Conservation (phyloP, 2,329 filamentous ascomycete species). For the Hymenoscyphus fraxineus region DNA sequence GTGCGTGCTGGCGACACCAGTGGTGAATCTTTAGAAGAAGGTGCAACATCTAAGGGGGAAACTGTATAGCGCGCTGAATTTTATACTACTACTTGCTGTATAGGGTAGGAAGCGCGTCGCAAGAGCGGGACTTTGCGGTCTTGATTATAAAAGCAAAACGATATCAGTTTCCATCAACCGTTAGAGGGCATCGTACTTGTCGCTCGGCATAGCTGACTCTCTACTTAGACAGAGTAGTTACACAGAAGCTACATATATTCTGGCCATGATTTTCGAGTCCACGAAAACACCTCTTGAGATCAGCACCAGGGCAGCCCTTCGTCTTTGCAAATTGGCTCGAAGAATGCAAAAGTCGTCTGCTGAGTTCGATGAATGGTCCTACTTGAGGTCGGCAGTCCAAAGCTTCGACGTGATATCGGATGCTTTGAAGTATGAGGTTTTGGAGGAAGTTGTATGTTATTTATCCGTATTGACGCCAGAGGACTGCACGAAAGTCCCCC, state of each 20-base stretch:
- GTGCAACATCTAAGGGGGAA: conserved; percentile 43
- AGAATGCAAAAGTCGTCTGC: background rate
- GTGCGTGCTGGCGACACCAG: conserved; percentile 67
- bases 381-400: background rate
- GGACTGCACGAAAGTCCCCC: background rate
- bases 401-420: background rate
- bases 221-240: background rate
- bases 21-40: conserved; percentile 48
- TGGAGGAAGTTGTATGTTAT: background rate
- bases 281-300: background rate
- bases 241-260: background rate
- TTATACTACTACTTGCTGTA: too few relatives aligned
- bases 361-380: background rate
- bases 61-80: too few relatives aligned
- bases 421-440: background rate
- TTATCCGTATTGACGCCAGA: background rate
- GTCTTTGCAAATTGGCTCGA: background rate
- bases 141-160: background rate
- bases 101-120: background rate
- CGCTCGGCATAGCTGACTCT: background rate
- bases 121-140: background rate
- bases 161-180: background rate
- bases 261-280: background rate
- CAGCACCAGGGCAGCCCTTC: background rate
- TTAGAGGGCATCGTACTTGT: background rate